These are phyloP conservation scores for Blastobotrys elegans DNA, from an alignment of 1,139 yeast species.

Conservation along the genomic window DNA sequence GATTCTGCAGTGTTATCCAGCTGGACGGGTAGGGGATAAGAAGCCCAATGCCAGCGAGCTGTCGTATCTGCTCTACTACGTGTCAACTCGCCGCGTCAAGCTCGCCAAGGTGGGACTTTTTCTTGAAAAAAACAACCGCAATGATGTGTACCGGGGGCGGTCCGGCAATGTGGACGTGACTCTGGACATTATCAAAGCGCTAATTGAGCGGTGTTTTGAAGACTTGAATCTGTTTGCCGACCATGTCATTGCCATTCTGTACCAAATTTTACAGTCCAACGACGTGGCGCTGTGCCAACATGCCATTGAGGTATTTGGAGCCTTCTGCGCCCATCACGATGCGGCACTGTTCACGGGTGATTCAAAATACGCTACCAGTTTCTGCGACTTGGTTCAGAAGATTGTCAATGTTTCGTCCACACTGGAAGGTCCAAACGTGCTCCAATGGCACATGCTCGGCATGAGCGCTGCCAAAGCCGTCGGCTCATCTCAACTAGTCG, in stretches of 20 bases:
- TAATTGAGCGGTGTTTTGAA: constrained; percentile 72
- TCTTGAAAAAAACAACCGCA: constrained; percentile 55
- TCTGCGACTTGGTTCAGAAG: constrained; percentile 39
- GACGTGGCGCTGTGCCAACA: constrained; percentile 57
- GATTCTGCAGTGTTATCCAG: constrained; percentile 87
- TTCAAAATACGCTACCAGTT: constrained; percentile 49
- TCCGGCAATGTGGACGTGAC: constrained; percentile 84
- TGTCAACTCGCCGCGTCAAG: constrained; percentile 85
- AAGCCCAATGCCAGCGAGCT: constrained; percentile 90
- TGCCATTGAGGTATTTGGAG: constrained; percentile 42
- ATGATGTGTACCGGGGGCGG: constrained; percentile 58
- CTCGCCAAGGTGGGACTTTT: constrained; percentile 78
- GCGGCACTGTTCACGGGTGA: constrained; percentile 71
- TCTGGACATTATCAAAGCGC: constrained; percentile 59
- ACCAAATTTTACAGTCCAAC: constrained; percentile 41
- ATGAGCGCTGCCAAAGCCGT: constrained; percentile 44
- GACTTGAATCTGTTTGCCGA: constrained; percentile 79
- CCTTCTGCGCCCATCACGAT: constrained; percentile 62
- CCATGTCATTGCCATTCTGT: constrained; percentile 38
- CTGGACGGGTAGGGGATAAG: constrained; percentile 79
- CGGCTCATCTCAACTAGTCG: constrained; percentile 43
- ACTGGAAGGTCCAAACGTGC: constrained; percentile 35
- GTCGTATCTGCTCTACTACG: constrained; percentile 82
- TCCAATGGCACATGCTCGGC: constrained; percentile 49
- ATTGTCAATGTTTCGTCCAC: constrained; percentile 21